phyloP scores from a whole-genome alignment of 768 basidiomycete species.

The Dioszegia hungarica region DNA sequence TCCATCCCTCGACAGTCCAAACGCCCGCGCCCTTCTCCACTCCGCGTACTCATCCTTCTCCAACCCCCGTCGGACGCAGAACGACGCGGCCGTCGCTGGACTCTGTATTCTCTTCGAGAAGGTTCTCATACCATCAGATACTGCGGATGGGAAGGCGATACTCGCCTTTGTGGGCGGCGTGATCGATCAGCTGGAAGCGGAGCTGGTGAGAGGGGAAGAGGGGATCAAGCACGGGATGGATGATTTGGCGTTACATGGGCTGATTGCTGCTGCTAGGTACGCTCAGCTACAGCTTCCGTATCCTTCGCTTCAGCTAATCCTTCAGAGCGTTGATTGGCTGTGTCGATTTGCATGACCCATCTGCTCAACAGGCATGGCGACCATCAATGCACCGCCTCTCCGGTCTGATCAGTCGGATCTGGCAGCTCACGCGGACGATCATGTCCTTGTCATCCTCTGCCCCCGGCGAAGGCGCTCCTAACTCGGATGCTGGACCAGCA shows the following conservation, averaged over 20 bases:
- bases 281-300: not conserved
- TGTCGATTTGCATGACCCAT: constrained; percentile 1
- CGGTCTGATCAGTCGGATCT: constrained; percentile 25
- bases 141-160: not conserved
- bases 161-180: constrained; percentile 24
- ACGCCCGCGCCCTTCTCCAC: constrained; percentile 16
- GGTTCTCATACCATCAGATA: constrained; percentile 6
- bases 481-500: constrained; percentile 6
- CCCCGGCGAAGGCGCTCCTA: not conserved
- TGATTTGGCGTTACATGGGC: constrained; percentile 39
- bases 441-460: constrained; percentile 22
- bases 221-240: constrained; percentile 21
- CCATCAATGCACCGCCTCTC: constrained; percentile 15
- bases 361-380: constrained; percentile 10
- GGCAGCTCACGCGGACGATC: constrained; percentile 31
- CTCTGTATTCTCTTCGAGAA: constrained; percentile 40
- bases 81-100: constrained; percentile 43
- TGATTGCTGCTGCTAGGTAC: constrained; percentile 36
- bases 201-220: constrained; percentile 16
- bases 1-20: constrained; percentile 8
- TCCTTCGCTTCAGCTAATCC: not conserved
- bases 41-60: constrained; percentile 30
- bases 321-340: constrained; percentile 24
- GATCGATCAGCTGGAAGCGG: constrained; percentile 23
- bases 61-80: constrained; percentile 42